phyloP scores from a whole-genome alignment of 208 protist species.

The Plasmodiophora brassicae region DNA sequence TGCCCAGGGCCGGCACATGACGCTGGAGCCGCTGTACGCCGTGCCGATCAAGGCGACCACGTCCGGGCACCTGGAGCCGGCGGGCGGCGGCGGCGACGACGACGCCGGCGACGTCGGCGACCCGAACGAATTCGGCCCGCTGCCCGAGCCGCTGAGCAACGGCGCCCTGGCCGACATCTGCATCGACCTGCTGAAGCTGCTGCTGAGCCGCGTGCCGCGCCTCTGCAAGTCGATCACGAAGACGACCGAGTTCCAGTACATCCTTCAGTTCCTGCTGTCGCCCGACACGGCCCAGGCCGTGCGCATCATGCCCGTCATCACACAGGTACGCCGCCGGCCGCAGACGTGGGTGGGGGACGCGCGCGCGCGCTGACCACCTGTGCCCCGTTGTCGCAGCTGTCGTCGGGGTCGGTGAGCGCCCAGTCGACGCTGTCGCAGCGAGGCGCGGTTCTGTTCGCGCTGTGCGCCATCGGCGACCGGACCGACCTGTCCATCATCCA shows the following conservation, averaged over 20 bases:
- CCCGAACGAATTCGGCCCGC: background rate
- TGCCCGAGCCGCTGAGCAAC: background rate
- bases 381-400: background rate
- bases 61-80: background rate
- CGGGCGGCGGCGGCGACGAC: background rate
- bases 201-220: background rate
- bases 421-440: background rate
- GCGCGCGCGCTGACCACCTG: too few species aligned
- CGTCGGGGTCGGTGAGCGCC: background rate
- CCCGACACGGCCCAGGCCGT: background rate
- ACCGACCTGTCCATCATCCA: background rate
- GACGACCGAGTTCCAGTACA: conserved; percentile 22
- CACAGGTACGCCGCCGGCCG: background rate
- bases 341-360: too few species aligned
- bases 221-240: conserved; percentile 28
- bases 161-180: background rate
- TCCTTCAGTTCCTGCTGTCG: conserved; percentile 7
- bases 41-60: background rate
- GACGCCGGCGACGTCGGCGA: background rate
- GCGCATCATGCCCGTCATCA: background rate
- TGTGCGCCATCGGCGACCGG: background rate
- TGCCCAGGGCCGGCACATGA: background rate
- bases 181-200: conserved; percentile 30
- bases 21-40: conserved; percentile 10
- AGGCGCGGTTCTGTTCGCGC: background rate